These are phyloP conservation scores for Lactarius akahatsu DNA, from an alignment of 768 basidiomycete species.

Conservation along the genomic window DNA sequence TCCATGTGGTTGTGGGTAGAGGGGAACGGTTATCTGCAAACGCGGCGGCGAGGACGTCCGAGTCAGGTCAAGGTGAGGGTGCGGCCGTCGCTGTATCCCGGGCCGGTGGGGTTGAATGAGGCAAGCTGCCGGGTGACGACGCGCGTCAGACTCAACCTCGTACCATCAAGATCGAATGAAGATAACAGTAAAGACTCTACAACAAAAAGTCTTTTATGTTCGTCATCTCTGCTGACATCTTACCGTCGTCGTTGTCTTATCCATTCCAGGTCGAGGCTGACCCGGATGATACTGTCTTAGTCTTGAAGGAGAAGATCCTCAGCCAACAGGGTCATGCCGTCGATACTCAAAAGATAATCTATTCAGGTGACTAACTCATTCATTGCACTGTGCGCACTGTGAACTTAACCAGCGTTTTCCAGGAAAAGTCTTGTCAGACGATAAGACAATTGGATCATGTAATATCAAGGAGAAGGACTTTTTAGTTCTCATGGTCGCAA, in stretches of 20 bases:
- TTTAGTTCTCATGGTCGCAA: slow-evolving; percentile 97
- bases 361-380: slow-evolving; percentile 61
- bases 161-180: slow-evolving; percentile 55
- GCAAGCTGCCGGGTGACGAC: no score
- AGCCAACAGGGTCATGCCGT: slow-evolving; percentile 71
- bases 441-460: slow-evolving; percentile 83
- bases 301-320: slow-evolving; percentile 82
- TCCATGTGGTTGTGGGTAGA: slow-evolving; percentile 45
- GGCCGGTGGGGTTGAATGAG: background rate
- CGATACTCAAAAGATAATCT: slow-evolving; percentile 88
- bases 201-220: slow-evolving; percentile 89
- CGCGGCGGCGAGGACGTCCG: no score
- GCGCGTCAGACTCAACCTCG: background rate
- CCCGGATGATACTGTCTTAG: slow-evolving; percentile 66
- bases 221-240: slow-evolving; percentile 14
- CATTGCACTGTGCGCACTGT: slow-evolving; percentile 14
- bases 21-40: background rate
- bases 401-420: slow-evolving; percentile 21
- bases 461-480: slow-evolving; percentile 99
- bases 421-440: slow-evolving; percentile 92
- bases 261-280: slow-evolving; percentile 70
- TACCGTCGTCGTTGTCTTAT: background rate
- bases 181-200: slow-evolving; percentile 92
- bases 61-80: background rate
- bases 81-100: background rate